Conservation (phyloP, 257 asterid species). For the Solanum tarapatanum region DNA sequence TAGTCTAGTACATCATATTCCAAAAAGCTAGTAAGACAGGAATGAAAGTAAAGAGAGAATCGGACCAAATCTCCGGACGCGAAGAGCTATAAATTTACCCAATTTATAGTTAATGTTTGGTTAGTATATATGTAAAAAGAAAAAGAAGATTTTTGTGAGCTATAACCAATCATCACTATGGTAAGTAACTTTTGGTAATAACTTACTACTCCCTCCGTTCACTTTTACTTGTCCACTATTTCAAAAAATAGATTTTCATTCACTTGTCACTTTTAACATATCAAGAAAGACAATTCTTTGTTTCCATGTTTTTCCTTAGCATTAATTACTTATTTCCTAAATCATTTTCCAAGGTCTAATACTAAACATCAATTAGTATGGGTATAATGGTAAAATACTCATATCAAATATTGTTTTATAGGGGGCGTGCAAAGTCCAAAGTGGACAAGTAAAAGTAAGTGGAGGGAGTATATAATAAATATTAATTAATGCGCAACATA, state of each 20-base stretch:
- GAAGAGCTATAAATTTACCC: background rate
- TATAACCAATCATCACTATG: background rate
- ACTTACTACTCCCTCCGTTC: background rate
- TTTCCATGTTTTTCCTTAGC: background rate
- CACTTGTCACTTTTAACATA: background rate
- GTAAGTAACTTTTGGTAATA: background rate
- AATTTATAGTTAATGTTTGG: background rate
- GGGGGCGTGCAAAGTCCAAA: background rate
- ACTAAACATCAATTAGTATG: background rate
- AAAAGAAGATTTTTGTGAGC: background rate
- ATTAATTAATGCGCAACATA: background rate
- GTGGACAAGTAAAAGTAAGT: background rate
- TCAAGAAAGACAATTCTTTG: background rate
- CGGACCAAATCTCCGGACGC: background rate
- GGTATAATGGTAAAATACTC: background rate
- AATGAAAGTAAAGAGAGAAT: background rate
- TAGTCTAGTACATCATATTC: background rate
- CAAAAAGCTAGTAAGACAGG: background rate
- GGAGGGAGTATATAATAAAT: background rate
- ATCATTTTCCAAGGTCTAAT: background rate
- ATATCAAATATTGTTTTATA: background rate
- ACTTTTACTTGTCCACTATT: background rate
- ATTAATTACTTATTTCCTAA: background rate
- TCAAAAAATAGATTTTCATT: background rate
- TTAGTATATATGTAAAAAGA: too few species aligned